These are phyloP conservation scores for Polychaeton citri DNA, from an alignment of 2,329 filamentous ascomycete species.

Conservation along the genomic window DNA sequence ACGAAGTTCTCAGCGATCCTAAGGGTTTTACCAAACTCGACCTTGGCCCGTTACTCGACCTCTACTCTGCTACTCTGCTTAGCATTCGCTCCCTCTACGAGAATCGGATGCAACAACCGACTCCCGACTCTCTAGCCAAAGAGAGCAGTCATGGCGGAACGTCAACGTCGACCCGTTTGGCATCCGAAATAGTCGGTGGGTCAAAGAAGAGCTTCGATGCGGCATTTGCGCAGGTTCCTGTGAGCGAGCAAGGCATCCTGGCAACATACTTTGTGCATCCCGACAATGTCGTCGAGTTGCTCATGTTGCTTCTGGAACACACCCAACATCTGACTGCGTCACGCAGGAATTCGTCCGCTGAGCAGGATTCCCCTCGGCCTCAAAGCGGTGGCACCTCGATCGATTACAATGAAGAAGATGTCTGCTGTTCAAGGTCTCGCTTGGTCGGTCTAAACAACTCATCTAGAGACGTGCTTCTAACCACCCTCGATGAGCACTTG, in stretches of 20 bases:
- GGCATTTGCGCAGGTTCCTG: constrained; percentile 32
- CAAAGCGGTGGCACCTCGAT: constrained; percentile 11
- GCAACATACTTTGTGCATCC: constrained; percentile 42
- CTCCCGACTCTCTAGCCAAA: constrained; percentile 4
- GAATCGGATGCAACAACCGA: constrained; percentile 12
- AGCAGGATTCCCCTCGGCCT: constrained; percentile 10
- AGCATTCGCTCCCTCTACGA: constrained; percentile 32
- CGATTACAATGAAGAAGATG: not conserved
- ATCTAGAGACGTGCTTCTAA: constrained; percentile 30
- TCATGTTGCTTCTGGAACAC: constrained; percentile 38
- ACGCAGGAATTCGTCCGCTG: constrained; percentile 13
- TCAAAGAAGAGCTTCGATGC: constrained; percentile 37
- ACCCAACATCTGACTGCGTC: constrained; percentile 25
- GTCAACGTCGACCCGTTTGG: constrained; percentile 22
- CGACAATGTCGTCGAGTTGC: constrained; percentile 41
- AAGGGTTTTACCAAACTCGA: constrained; percentile 61
- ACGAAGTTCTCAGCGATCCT: constrained; percentile 50
- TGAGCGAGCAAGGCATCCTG: constrained; percentile 31
- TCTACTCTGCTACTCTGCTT: constrained; percentile 35
- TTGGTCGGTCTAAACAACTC: constrained; percentile 36
- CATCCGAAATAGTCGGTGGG: constrained; percentile 24
- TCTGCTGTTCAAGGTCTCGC: constrained; percentile 24
- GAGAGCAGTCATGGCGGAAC: constrained; percentile 3
- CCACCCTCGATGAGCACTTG: constrained; percentile 35
- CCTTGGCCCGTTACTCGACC: constrained; percentile 38